These are phyloP conservation scores for Gaeumannomyces tritici DNA, from an alignment of 2,329 filamentous ascomycete species.

Conservation along the genomic window DNA sequence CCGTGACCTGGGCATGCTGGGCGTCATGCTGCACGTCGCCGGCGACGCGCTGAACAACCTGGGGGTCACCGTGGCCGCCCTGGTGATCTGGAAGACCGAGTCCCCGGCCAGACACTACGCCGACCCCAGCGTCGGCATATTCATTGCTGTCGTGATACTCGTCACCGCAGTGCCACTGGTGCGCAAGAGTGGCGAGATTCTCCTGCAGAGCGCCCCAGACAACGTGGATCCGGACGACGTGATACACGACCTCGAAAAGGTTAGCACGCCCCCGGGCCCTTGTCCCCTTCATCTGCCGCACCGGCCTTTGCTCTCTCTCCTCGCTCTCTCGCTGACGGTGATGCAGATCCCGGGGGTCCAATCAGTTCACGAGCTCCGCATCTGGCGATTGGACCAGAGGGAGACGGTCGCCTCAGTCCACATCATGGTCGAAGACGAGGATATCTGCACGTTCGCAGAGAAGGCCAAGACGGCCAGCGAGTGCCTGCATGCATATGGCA, in stretches of 20 bases:
- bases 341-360: slow-evolving; percentile 53
- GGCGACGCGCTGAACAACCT: slow-evolving; percentile 70
- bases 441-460: slow-evolving; percentile 47
- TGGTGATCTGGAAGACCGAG: slow-evolving; percentile 57
- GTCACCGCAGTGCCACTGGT: slow-evolving; percentile 53
- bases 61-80: slow-evolving; percentile 60
- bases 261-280: slow-evolving; percentile 19
- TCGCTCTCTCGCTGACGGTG: slow-evolving; percentile 11
- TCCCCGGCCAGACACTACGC: slow-evolving; percentile 56
- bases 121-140: slow-evolving; percentile 59
- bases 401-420: slow-evolving; percentile 64
- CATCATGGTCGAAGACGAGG: slow-evolving; percentile 49
- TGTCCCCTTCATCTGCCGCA: background rate
- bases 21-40: slow-evolving; percentile 60
- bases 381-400: slow-evolving; percentile 64
- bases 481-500: slow-evolving; percentile 64
- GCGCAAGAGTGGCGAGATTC: slow-evolving; percentile 51
- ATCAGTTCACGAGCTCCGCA: slow-evolving; percentile 62
- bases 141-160: slow-evolving; percentile 65
- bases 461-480: slow-evolving; percentile 54
- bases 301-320: background rate
- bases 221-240: slow-evolving; percentile 53
- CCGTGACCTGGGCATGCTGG: slow-evolving; percentile 61
- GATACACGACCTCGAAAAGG: slow-evolving; percentile 58
- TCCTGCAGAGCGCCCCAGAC: slow-evolving; percentile 56